phyloP scores from a whole-genome alignment of 495 filamentous ascomycete species.

The Clohesyomyces aquaticus region DNA sequence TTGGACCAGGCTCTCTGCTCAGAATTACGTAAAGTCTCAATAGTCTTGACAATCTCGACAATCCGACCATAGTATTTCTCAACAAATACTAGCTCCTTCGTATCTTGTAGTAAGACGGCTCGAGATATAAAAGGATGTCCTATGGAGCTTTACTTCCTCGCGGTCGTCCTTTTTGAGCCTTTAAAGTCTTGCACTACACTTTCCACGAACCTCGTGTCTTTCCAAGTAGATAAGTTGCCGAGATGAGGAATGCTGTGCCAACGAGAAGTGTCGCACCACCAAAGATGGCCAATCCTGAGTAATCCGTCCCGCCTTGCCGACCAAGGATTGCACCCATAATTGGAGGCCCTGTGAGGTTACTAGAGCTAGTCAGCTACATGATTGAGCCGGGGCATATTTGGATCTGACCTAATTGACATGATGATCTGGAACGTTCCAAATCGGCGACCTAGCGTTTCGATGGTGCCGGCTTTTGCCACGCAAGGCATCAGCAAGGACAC shows the following conservation, averaged over 20 bases:
- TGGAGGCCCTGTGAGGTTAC: background rate
- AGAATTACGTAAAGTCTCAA: no score
- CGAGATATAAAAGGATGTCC: no score
- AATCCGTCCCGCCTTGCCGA: constrained; percentile 1
- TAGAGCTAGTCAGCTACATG: background rate
- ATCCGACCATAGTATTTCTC: no score
- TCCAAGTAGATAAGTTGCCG: background rate
- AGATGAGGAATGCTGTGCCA: background rate
- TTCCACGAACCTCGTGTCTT: background rate
- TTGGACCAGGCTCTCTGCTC: no score
- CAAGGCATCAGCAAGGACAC: constrained; percentile 9
- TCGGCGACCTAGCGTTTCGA: constrained; percentile 3
- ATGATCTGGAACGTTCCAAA: constrained; percentile 8
- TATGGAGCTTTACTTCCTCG: no score
- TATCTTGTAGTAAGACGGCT: no score
- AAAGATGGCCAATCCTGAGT: background rate
- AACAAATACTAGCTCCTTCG: no score
- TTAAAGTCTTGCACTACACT: background rate
- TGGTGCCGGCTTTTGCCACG: constrained; percentile 1
- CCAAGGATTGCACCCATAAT: constrained; percentile 10
- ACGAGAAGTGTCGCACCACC: background rate
- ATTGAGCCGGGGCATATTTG: background rate
- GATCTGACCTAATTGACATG: background rate
- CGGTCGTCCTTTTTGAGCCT: no score
- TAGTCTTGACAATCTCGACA: no score